phyloP scores from a whole-genome alignment of 495 filamentous ascomycete genomes.

The Penicillium maclennaniae region DNA sequence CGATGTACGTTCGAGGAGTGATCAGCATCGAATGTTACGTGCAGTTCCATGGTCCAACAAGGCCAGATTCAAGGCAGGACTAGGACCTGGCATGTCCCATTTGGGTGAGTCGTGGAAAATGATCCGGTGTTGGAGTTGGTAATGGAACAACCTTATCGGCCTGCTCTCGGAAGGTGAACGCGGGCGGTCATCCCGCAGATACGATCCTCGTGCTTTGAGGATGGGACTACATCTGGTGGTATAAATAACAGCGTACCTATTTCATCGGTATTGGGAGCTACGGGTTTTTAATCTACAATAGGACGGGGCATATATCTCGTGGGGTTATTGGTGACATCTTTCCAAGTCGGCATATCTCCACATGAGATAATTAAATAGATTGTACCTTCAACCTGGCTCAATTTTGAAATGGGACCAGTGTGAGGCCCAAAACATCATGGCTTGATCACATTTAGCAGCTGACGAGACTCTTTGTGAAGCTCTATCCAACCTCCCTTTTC shows the following conservation, averaged over 20 bases:
- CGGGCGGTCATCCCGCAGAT: background rate
- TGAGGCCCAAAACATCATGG: background rate
- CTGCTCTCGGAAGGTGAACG: background rate
- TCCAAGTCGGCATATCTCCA: too few species aligned
- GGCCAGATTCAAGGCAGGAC: background rate
- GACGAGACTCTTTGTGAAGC: constrained; percentile 42
- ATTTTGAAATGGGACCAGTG: too few species aligned
- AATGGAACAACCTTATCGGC: background rate
- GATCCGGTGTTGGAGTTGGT: background rate
- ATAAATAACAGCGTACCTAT: background rate
- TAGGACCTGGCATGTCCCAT: background rate
- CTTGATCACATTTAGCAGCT: constrained; percentile 24
- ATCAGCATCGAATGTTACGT: constrained; percentile 42
- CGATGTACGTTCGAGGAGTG: constrained; percentile 46
- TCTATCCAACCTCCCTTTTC: constrained; percentile 69
- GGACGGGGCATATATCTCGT: too few species aligned
- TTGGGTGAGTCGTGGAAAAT: background rate
- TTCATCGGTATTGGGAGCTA: background rate
- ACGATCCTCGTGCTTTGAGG: background rate
- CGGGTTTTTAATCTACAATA: too few species aligned
- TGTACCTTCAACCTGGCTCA: too few species aligned
- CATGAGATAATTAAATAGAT: too few species aligned
- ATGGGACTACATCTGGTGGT: background rate
- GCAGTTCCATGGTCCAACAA: constrained; percentile 19
- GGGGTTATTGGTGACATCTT: too few species aligned